Evolutionary conservation across 805 yeast species (phyloP).

Genomic region (Hanseniaspora mollemarum): DNA sequence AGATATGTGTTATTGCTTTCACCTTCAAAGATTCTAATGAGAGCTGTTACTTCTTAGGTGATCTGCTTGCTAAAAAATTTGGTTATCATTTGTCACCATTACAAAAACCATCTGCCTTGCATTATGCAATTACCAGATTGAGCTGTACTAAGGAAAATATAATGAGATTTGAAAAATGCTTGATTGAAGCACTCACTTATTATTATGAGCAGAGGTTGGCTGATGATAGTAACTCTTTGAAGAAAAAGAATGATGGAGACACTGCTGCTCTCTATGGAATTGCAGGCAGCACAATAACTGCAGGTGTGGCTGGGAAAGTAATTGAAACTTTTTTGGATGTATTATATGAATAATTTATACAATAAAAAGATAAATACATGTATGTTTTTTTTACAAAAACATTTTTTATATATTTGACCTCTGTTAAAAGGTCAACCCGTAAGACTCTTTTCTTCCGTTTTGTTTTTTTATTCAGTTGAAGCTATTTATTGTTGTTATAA

Average conservation of each 20-base stretch:
- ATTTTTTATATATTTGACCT: no score
- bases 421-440: no score
- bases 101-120: conserved; percentile 85
- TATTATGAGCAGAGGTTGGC: conserved; percentile 13
- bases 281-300: conserved; percentile 79
- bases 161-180: background rate
- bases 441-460: no score
- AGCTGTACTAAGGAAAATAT: conserved; percentile 4
- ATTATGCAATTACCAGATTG: conserved; percentile 73
- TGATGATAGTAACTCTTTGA: conserved; percentile 20
- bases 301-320: conserved; percentile 69
- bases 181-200: conserved; percentile 34
- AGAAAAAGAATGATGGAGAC: conserved; percentile 34
- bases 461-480: no score
- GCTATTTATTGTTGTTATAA: no score
- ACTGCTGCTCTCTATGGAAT: conserved; percentile 91
- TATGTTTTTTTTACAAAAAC: no score
- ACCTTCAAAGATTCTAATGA: background rate
- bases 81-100: conserved; percentile 88
- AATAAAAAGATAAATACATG: no score
- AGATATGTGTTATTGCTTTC: conserved; percentile 66
- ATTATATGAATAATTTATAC: conserved; percentile 41
- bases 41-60: conserved; percentile 55
- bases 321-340: conserved; percentile 75
- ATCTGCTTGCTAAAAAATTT: conserved; percentile 41